Evolutionary conservation across 2,329 filamentous ascomycete genomes (phyloP), one percentile per base, ranked within the genome.

Genomic region (Malbranchea zuffiana): DNA sequence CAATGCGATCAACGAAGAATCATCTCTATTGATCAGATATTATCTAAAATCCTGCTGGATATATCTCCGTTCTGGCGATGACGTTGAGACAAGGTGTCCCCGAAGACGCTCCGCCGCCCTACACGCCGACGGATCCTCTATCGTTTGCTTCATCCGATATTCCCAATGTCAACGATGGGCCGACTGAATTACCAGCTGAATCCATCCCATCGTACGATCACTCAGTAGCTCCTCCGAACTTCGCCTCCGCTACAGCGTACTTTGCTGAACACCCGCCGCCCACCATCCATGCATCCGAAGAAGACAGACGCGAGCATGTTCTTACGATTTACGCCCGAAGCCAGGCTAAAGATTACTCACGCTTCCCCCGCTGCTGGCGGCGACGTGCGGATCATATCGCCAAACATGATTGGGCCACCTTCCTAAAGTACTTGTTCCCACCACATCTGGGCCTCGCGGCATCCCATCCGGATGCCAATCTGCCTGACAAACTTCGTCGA

Each of bases 331-430:
- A 61, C 29, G 53, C 57, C 6, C 53, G 57, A 27, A 63, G 57
- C 37, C 58, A 61, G 41, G 47, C 55, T 1, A 62, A 60, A 37
- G 61, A 65, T 35, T 61, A 61, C 11, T 53, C 55, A n/a, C 58
- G 59, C 18, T 53, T 59, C 26, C 59, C 60, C 1, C 60, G 61
- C 2, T 62, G 61, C 42, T 62, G 60, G 59, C 54, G 50, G 26
- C 40, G 52, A 11, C 50, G 52, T 7, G 45, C 46, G 26, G 45
- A 52, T 16, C 55, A 61, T 30, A 51, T 63, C 19, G 46, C 48
- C 27, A 57, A 62, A 46, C 54, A 60, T 45, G 62, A 66, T 44
- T 65, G 62, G 62, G 54, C 61, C 39, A 60, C 54, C 6, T 66
- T 65, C 41, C 39, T 63, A 16, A 56, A 56, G 29, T 59, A 61